Evolutionary conservation across 2,329 filamentous ascomycete species (phyloP), one percentile per base, ranked within the genome.

Genomic region (Immersiporthe knoxdaviesiana): DNA sequence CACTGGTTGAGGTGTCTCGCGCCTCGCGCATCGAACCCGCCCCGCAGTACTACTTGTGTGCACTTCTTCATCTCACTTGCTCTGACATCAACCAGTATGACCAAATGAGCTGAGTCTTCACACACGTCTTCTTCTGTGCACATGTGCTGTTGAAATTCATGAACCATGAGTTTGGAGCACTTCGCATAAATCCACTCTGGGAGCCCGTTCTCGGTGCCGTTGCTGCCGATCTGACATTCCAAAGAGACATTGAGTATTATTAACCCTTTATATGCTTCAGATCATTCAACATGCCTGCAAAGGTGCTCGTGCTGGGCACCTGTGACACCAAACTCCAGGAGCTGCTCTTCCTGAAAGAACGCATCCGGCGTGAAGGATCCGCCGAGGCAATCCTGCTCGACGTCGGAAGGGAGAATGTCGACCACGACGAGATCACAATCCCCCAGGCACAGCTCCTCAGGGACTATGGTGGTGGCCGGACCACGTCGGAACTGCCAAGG

Each of bases 311-410:
- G 27, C 76, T 91, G 30, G 89, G 89, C 27, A 91, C 88, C 18
- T 88, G 86, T 74, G 89, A 91, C 74, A 90, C 88, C 41, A 91
- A 91, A 75, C 80, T 88, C 14, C 76, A 84, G 6, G 88, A 91
- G 74, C 80, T 90, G 0, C 77, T 86, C 3, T 90, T 84, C 74
- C 78, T 90, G 2, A 82, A 82, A 61, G 76, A 82, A 3, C 79
- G 81, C 52, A 83, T 89, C 67, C 64, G 32, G 52, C 27, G 12
- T 27, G 73, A 81, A 18, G 66, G 74, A 4, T 65, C 70, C 11
- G 71, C 74, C 8, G 65, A 70, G 0, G 73, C 77, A 8, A 69
- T 75, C 10, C 64, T 79, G 21, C 76, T 79, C 14, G 77, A 80
- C 72, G 85, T 88, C 3, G 88, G 89, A 41, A 81, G 86, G 54